Percentiles rank a stretch among this genome's conserved stretches.
phyloP scores from a whole-genome alignment of 2,329 filamentous ascomycete species.

The Sporothrix luriei region DNA sequence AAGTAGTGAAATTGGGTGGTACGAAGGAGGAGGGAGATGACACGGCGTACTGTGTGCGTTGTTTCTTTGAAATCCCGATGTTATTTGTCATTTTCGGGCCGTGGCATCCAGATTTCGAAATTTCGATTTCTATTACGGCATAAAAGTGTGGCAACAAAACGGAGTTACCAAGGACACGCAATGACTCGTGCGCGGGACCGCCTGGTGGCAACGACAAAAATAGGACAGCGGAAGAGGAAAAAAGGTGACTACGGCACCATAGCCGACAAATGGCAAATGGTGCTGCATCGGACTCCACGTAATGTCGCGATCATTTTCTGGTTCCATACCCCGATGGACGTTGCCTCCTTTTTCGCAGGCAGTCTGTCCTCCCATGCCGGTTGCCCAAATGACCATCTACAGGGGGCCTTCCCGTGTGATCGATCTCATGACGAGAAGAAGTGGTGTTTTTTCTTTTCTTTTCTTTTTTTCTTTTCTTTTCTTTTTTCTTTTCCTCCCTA shows the following conservation, averaged over 20 bases:
- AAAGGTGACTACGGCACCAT: not conserved
- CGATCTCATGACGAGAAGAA: constrained; percentile 30
- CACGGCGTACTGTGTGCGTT: not conserved
- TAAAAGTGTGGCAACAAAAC: constrained; percentile 18
- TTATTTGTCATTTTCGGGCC: constrained; percentile 2
- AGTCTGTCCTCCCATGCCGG: not conserved
- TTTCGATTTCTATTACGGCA: constrained; percentile 20
- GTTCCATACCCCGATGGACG: not conserved
- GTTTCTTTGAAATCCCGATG: not conserved
- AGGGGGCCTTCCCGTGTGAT: constrained; percentile 26
- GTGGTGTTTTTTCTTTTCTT: constrained; percentile 1
- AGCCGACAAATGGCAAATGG: constrained; percentile 4
- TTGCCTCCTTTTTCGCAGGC: not conserved
- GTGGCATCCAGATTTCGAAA: constrained; percentile 18
- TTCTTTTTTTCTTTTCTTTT: not conserved
- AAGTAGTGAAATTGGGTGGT: not conserved
- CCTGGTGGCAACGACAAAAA: constrained; percentile 26
- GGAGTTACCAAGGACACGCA: not conserved
- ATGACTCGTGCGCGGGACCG: not conserved
- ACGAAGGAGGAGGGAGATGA: not conserved
- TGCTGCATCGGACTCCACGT: constrained; percentile 1
- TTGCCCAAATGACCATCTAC: constrained; percentile 13
- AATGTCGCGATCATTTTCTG: not conserved
- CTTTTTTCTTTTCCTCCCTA: not conserved
- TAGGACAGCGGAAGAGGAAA: not conserved